Percentiles rank a stretch among this genome's conserved stretches.
These are phyloP conservation scores for Mycena galopus DNA, from an alignment of 768 basidiomycete species.

Conservation along the genomic window DNA sequence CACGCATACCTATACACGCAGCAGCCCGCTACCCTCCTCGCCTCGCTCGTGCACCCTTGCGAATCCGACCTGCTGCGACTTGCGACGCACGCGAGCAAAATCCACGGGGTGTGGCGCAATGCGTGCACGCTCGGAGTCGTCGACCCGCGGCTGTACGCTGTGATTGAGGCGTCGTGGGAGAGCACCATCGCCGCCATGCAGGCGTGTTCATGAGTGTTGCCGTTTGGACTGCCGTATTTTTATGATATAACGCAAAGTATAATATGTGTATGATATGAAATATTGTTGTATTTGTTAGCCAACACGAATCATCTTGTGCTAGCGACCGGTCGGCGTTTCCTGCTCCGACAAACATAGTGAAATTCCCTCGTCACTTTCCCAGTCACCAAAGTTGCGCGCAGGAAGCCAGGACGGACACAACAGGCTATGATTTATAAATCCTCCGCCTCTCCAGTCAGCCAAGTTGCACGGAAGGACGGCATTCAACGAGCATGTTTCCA, in stretches of 20 bases:
- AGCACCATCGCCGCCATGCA: constrained; percentile 57
- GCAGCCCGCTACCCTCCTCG: constrained; percentile 53
- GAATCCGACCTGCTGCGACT: constrained; percentile 33
- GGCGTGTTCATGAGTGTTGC: constrained; percentile 21
- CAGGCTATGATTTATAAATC: too few species aligned
- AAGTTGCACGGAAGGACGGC: too few species aligned
- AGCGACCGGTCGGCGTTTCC: too few species aligned
- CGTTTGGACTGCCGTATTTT: not conserved
- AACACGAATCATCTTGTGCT: not conserved
- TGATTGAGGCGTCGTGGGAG: constrained; percentile 65
- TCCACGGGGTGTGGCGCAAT: constrained; percentile 65
- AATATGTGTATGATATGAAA: constrained; percentile 9
- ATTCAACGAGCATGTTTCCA: too few species aligned
- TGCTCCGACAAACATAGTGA: too few species aligned
- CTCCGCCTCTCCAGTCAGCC: too few species aligned
- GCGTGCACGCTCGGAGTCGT: constrained; percentile 63
- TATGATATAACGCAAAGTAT: constrained; percentile 18
- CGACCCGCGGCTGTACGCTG: constrained; percentile 60
- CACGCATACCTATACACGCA: constrained; percentile 66
- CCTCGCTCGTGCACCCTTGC: constrained; percentile 54
- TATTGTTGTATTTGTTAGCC: not conserved
- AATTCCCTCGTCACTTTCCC: too few species aligned
- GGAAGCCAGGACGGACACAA: too few species aligned
- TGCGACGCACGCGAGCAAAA: constrained; percentile 21
- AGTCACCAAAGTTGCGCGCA: too few species aligned